A percentile compares a stretch with the other conserved stretches of the same genome.
These are phyloP conservation scores for Angomonas ambiguus DNA, from an alignment of 208 protist genomes.

Conservation along the genomic window DNA sequence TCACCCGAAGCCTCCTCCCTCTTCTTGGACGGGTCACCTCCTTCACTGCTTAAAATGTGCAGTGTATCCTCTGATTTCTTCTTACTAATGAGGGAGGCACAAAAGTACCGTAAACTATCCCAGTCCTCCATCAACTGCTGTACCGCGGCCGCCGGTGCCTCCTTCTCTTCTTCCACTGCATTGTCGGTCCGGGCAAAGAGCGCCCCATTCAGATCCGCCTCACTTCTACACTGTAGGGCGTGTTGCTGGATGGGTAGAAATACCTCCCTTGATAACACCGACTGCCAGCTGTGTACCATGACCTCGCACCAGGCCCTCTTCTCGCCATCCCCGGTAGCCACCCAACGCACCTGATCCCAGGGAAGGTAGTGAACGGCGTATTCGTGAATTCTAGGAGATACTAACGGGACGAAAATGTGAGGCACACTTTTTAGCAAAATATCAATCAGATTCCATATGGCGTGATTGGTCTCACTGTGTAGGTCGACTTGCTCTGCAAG, in stretches of 20 bases:
- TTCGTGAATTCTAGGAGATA: conserved; percentile 58
- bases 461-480: conserved; percentile 38
- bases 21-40: not conserved
- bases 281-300: conserved; percentile 65
- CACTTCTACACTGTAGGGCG: conserved; percentile 55
- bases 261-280: conserved; percentile 37
- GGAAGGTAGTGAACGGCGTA: conserved; percentile 71
- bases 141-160: conserved; percentile 30
- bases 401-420: conserved; percentile 68
- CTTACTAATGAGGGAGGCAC: conserved; percentile 16
- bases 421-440: conserved; percentile 68
- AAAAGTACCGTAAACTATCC: conserved; percentile 51
- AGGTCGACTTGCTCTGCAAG: conserved; percentile 48
- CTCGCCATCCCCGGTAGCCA: not conserved
- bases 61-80: not conserved
- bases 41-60: not conserved
- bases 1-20: not conserved
- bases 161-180: conserved; percentile 18
- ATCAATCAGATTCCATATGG: conserved; percentile 75
- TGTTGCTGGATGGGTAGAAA: conserved; percentile 43
- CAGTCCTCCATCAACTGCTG: conserved; percentile 57
- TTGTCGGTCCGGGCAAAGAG: conserved; percentile 23
- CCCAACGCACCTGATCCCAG: conserved; percentile 34
- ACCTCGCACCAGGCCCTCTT: conserved; percentile 52
- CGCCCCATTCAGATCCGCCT: conserved; percentile 48